phyloP scores from a whole-genome alignment of 164 flowering plant genomes.

The Vitis cinerea region DNA sequence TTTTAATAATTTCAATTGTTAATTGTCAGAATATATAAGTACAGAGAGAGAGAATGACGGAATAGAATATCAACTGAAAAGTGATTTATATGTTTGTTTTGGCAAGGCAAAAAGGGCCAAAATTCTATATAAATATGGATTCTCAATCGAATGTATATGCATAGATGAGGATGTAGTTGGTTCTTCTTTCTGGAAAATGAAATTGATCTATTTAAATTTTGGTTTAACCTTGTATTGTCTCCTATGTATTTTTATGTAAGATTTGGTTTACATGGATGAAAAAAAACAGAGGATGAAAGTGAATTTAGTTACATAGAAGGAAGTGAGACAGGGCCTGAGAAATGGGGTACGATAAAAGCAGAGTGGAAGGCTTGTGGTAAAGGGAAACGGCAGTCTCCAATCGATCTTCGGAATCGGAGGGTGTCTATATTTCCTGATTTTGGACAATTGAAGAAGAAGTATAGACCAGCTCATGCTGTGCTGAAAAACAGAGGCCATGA shows the following conservation, averaged over 20 bases:
- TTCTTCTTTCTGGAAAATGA: too few species aligned
- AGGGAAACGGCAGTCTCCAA: conserved; percentile 75
- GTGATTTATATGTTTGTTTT: too few species aligned
- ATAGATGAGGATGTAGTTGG: too few species aligned
- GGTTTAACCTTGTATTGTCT: background rate
- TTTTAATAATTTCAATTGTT: too few species aligned
- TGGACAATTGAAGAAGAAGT: conserved; percentile 40
- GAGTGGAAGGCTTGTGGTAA: conserved; percentile 50
- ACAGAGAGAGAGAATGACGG: too few species aligned
- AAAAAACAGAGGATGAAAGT: conserved; percentile 46
- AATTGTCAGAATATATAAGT: too few species aligned
- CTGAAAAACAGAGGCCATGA: conserved; percentile 69
- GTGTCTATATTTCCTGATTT: conserved; percentile 30
- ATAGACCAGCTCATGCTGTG: conserved; percentile 47
- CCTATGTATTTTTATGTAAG: background rate
- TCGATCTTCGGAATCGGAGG: conserved; percentile 40
- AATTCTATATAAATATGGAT: too few species aligned
- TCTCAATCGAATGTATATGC: too few species aligned
- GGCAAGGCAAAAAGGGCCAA: too few species aligned
- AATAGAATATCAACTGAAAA: too few species aligned
- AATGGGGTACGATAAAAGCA: conserved; percentile 55
- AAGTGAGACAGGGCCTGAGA: conserved; percentile 50
- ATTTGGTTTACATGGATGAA: too few species aligned
- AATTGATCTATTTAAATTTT: too few species aligned
- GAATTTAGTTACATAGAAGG: conserved; percentile 44